These are phyloP conservation scores for Zygoascus hellenicus DNA, from an alignment of 1,139 yeast genomes.

Conservation along the genomic window DNA sequence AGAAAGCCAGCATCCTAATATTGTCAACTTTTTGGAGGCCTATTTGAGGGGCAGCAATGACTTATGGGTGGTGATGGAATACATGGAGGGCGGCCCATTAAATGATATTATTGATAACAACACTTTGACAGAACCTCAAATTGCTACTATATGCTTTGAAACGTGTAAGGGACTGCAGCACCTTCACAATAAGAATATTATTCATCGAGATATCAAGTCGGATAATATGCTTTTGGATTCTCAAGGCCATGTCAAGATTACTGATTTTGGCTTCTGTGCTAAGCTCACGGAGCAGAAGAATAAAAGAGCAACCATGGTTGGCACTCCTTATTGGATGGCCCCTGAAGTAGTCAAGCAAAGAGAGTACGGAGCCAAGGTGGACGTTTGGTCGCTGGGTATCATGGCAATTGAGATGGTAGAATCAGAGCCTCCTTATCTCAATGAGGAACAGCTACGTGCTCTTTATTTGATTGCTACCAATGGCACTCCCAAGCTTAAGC, in stretches of 20 bases:
- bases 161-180: conserved; percentile 90
- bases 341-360: conserved; percentile 97
- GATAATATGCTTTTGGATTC: conserved; percentile 88
- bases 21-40: conserved; percentile 87
- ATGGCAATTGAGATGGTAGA: conserved; percentile 99
- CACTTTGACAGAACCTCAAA: conserved; percentile 77
- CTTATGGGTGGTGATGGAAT: conserved; percentile 93
- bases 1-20: conserved; percentile 82
- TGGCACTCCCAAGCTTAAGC: conserved; percentile 91
- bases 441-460: conserved; percentile 90
- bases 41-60: conserved; percentile 52
- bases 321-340: conserved; percentile 99
- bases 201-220: conserved; percentile 93
- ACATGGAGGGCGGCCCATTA: conserved; percentile 84
- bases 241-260: conserved; percentile 84
- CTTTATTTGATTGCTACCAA: conserved; percentile 89
- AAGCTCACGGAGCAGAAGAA: conserved; percentile 87
- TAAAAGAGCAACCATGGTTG: conserved; percentile 97
- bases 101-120: conserved; percentile 83
- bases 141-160: conserved; percentile 84
- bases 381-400: conserved; percentile 96
- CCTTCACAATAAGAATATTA: conserved; percentile 83
- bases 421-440: conserved; percentile 95
- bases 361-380: conserved; percentile 94
- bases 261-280: conserved; percentile 98